Evolutionary conservation across 257 asterid species (phyloP).

Genomic region (Leonotis leonurus): DNA sequence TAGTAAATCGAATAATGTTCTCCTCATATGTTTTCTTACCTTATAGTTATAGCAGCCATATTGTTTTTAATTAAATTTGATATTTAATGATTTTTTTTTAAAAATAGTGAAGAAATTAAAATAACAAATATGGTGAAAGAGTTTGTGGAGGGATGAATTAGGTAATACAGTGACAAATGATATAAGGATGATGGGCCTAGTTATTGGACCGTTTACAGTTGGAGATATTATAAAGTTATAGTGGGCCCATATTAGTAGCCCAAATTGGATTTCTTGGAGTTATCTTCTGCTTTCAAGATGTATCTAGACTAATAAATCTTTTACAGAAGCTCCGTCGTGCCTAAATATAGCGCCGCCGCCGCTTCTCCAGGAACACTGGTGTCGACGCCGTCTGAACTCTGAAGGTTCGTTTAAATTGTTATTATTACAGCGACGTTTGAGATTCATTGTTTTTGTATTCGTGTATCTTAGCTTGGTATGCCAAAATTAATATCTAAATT

Average conservation of each 20-base stretch:
- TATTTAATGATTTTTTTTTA: no score
- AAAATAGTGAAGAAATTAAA: no score
- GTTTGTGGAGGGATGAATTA: no score
- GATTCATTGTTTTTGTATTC: neutral
- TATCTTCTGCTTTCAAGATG: neutral
- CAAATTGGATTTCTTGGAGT: neutral
- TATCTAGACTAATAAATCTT: neutral
- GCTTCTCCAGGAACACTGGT: neutral
- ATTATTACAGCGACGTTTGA: neutral
- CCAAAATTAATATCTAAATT: neutral
- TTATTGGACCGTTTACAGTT: no score
- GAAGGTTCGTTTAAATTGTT: neutral
- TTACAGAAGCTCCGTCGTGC: neutral
- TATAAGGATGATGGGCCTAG: no score
- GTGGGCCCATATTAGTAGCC: neutral
- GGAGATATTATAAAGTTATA: no score
- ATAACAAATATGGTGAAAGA: no score
- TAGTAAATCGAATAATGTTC: no score
- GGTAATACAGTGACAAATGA: no score
- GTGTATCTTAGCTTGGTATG: neutral
- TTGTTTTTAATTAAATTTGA: no score
- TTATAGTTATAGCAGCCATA: no score
- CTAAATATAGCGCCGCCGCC: neutral
- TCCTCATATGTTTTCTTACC: no score
- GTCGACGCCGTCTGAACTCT: neutral